These are phyloP conservation scores for Persicaria tinctoria DNA, from an alignment of 148 eudicot genomes.

Conservation along the genomic window DNA sequence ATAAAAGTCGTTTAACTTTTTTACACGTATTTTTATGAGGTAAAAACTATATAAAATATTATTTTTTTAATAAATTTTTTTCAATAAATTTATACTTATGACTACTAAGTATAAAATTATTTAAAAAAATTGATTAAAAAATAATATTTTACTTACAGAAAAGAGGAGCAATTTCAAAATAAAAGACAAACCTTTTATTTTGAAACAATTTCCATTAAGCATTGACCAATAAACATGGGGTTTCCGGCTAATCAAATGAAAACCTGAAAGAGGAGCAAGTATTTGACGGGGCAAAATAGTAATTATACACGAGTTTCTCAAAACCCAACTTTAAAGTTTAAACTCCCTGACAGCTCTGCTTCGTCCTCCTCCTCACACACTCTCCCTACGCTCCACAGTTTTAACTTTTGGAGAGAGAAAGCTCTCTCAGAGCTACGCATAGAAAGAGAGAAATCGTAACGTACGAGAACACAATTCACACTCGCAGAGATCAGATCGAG, in stretches of 20 bases:
- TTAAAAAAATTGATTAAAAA: too few relatives aligned
- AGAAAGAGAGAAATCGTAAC: background rate
- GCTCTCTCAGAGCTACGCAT: background rate
- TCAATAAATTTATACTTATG: too few relatives aligned
- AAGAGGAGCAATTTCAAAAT: too few relatives aligned
- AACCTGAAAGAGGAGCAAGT: slow-evolving; percentile 5
- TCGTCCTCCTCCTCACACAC: slow-evolving; percentile 39
- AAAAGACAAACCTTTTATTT: too few relatives aligned
- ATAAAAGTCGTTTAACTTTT: too few relatives aligned
- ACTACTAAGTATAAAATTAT: too few relatives aligned
- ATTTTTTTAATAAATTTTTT: too few relatives aligned
- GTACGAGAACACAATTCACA: background rate
- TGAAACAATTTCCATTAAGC: background rate
- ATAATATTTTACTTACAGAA: too few relatives aligned
- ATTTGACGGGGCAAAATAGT: slow-evolving; percentile 7
- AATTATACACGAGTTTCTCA: background rate
- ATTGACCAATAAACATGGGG: background rate
- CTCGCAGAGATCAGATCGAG: slow-evolving; percentile 3
- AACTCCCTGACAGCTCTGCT: slow-evolving; percentile 48
- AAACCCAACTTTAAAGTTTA: slow-evolving; percentile 11
- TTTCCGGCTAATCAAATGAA: background rate
- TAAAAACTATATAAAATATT: too few relatives aligned
- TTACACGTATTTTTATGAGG: too few relatives aligned
- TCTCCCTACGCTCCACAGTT: slow-evolving; percentile 2
- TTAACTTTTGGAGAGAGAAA: slow-evolving; percentile 5